These are phyloP conservation scores for Rubus idaeus DNA, from an alignment of 306 rosid species.

Conservation along the genomic window DNA sequence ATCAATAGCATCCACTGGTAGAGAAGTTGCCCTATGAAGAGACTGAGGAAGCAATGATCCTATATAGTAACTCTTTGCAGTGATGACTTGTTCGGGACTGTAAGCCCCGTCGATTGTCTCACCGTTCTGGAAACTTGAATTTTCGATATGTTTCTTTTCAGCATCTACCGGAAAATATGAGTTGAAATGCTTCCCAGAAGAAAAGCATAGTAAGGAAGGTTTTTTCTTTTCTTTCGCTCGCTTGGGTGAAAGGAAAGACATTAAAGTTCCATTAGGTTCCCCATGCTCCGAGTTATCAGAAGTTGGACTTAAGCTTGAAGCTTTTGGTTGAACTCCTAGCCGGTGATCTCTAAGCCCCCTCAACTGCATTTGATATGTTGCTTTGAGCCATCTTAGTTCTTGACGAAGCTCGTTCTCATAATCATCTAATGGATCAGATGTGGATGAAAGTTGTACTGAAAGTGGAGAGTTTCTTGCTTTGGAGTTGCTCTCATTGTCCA, in stretches of 20 bases:
- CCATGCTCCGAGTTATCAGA: constrained; percentile 36
- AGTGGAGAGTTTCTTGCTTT: constrained; percentile 36
- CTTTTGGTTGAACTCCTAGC: constrained; percentile 44
- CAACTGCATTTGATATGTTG: constrained; percentile 87
- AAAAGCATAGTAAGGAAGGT: constrained; percentile 25
- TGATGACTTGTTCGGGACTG: constrained; percentile 46
- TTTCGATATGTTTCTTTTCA: constrained; percentile 36
- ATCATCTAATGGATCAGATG: constrained; percentile 39
- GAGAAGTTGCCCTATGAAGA: constrained; percentile 89
- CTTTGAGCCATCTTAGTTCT: constrained; percentile 98
- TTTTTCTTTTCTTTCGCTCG: constrained; percentile 30
- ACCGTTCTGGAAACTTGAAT: constrained; percentile 29
- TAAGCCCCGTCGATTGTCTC: constrained; percentile 28
- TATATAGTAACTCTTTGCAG: constrained; percentile 62
- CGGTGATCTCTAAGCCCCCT: constrained; percentile 83
- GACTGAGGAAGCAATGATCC: constrained; percentile 64
- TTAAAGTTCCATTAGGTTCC: constrained; percentile 29
- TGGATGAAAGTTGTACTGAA: constrained; percentile 22
- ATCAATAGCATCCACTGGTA: constrained; percentile 91
- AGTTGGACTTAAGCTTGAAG: constrained; percentile 35
- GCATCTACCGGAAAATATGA: constrained; percentile 23
- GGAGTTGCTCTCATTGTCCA: constrained; percentile 36
- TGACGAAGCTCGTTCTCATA: constrained; percentile 85
- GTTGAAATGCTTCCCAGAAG: constrained; percentile 32
- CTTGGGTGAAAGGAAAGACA: constrained; percentile 26